A percentile compares a stretch with the other conserved stretches of the same genome.
phyloP scores from a whole-genome alignment of 2,329 filamentous ascomycete genomes.

The Aspergillus fructus region DNA sequence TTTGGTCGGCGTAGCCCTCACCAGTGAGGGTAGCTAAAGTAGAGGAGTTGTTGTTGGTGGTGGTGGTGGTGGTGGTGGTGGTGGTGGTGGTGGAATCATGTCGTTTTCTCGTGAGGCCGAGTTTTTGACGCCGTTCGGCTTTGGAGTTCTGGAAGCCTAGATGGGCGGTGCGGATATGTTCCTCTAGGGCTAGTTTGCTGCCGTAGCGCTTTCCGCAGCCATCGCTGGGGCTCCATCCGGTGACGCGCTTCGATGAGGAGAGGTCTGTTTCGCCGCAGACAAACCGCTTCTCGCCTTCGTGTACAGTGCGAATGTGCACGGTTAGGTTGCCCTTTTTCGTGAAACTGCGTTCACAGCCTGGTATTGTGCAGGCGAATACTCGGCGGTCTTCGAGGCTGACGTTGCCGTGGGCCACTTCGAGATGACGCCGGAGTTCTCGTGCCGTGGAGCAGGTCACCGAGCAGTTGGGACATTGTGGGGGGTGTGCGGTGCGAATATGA shows the following conservation, averaged over 20 bases:
- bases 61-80: no score
- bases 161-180: conserved; percentile 82
- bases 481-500: conserved; percentile 72
- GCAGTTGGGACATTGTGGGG: conserved; percentile 72
- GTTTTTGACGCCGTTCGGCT: conserved; percentile 37
- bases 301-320: conserved; percentile 73
- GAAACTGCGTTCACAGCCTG: conserved; percentile 72
- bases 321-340: conserved; percentile 81
- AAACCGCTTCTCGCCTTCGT: conserved; percentile 71
- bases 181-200: conserved; percentile 75
- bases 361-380: conserved; percentile 64
- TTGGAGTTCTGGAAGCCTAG: conserved; percentile 57
- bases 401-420: conserved; percentile 73
- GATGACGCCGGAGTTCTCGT: conserved; percentile 70
- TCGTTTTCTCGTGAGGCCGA: conserved; percentile 23
- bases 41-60: conserved; percentile 27
- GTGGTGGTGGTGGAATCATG: conserved; percentile 17
- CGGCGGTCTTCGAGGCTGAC: conserved; percentile 60
- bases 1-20: conserved; percentile 53
- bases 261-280: conserved; percentile 73
- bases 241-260: conserved; percentile 55
- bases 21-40: conserved; percentile 55
- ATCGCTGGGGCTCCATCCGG: conserved; percentile 59
- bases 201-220: conserved; percentile 75
- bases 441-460: conserved; percentile 65